These are phyloP conservation scores for Phlebiopsis flavidoalba DNA, from an alignment of 768 basidiomycete species.

Conservation along the genomic window DNA sequence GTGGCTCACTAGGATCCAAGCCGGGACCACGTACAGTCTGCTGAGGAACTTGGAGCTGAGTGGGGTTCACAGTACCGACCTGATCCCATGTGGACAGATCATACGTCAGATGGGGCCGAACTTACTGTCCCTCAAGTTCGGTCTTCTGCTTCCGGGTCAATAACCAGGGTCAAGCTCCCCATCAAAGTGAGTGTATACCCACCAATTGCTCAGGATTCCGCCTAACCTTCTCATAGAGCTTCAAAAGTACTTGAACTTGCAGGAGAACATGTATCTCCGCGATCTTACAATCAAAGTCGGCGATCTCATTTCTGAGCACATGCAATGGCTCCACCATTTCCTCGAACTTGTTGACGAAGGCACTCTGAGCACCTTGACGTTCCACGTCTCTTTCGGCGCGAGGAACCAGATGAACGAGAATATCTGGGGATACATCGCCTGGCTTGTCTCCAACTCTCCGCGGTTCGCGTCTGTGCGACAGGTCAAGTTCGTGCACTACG, in stretches of 20 bases:
- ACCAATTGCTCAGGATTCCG: neutral
- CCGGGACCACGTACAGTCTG: neutral
- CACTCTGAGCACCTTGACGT: neutral
- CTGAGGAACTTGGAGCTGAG: neutral
- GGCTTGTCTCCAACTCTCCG: neutral
- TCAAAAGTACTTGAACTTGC: neutral
- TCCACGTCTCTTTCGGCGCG: neutral
- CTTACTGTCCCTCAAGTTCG: neutral
- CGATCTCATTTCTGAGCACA: neutral
- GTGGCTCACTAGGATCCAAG: neutral
- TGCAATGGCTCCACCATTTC: neutral
- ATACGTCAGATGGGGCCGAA: neutral
- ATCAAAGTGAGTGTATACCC: neutral
- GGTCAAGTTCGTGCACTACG: neutral
- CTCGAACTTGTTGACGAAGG: neutral
- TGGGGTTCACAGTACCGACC: neutral
- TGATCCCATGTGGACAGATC: neutral
- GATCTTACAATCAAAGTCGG: neutral
- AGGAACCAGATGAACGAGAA: neutral
- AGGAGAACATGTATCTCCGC: neutral
- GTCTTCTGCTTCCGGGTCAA: neutral
- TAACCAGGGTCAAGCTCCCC: neutral
- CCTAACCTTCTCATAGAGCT: neutral
- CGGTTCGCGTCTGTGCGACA: neutral
- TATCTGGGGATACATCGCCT: neutral